Evolutionary conservation across 352 stramenopile species (phyloP).

Genomic region (Globisporangium echinulatum): DNA sequence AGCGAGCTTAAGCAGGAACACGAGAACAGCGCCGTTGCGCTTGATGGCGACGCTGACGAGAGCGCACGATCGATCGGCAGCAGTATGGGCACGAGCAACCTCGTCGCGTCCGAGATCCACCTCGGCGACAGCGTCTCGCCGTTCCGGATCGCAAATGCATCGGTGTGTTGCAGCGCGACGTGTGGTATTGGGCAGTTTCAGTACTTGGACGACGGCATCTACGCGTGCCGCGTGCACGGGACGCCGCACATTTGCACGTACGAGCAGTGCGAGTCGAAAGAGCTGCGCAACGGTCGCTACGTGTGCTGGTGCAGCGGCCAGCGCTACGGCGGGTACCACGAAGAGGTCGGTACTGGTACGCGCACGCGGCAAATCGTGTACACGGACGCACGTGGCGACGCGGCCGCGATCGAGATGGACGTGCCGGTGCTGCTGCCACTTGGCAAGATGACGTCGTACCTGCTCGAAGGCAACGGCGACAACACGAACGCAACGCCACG

Average conservation of each 20-base stretch:
- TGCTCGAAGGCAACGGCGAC: slow-evolving; percentile 37
- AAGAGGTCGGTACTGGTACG: slow-evolving; percentile 56
- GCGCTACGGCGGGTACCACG: slow-evolving; percentile 54
- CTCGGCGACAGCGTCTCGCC: slow-evolving; percentile 47
- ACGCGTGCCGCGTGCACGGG: slow-evolving; percentile 56
- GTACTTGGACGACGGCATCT: slow-evolving; percentile 72
- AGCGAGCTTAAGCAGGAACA: too few species aligned
- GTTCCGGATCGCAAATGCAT: slow-evolving; percentile 40
- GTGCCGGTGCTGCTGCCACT: slow-evolving; percentile 61
- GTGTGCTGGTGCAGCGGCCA: slow-evolving; percentile 63
- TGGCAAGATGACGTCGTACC: slow-evolving; percentile 49
- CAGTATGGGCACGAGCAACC: slow-evolving; percentile 6
- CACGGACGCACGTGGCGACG: slow-evolving; percentile 42
- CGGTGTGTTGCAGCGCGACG: slow-evolving; percentile 27
- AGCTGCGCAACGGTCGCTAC: slow-evolving; percentile 45
- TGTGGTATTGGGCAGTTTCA: slow-evolving; percentile 39
- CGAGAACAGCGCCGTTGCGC: neutral
- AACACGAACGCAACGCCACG: neutral
- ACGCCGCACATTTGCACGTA: slow-evolving; percentile 72
- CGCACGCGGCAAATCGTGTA: slow-evolving; percentile 55
- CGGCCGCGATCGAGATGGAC: slow-evolving; percentile 62
- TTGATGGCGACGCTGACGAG: slow-evolving; percentile 7
- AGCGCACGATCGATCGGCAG: slow-evolving; percentile 5
- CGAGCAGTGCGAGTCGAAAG: slow-evolving; percentile 59
- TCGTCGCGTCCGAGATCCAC: slow-evolving; percentile 51